Base-by-base conservation (phyloP, 306 rosid species). In the Prunus fruticosa region DNA sequence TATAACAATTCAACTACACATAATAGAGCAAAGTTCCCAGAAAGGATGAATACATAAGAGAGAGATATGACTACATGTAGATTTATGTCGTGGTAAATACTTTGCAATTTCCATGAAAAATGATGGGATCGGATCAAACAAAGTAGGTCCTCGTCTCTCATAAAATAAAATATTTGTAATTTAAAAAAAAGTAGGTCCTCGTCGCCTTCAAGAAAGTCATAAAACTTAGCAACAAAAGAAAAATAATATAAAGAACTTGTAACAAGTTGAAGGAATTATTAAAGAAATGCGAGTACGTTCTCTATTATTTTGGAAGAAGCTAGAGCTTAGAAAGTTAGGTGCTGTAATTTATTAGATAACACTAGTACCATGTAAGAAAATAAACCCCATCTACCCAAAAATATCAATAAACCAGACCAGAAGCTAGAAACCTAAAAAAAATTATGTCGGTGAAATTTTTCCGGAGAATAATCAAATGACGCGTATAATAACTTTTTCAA, bases 381-480 rank as follows among this genome's bases (percentile, higher is more conserved):
- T 5, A 34, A 34, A 34, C 41, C 8, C 15, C 51, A 47, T 12
- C 1, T 47, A 47, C 51, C 51, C 51, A 47, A 47, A 47, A 12
- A 12, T 1, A 34, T 34, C 38, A 34, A 34, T 34, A 5, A 34
- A 34, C 8, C 38, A 5, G 1, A 5, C 1, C 8, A 34, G 8
- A 5, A 34, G 8, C 8, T 2, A 34, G 7, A 34, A 34, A 34
- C 38, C 38, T 34, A 5, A 0, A 1, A 32, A 4, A 4, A 34
- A 25, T 25, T 25, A 25, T 25, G 27, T 25, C 27, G 27, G 27
- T 1, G 27, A 25, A 25, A 25, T 2, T 25, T 5, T 5, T 0
- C 0, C 2, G 2, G 1, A 0, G 2, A 34, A 34, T 34, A 6
- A 5, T 0, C 0, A 0, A 34, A 34, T 34, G 8, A 34, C 0